Conservation (phyloP, 1,284 basidiomycete genomes). For the Coniferiporia weirii region DNA sequence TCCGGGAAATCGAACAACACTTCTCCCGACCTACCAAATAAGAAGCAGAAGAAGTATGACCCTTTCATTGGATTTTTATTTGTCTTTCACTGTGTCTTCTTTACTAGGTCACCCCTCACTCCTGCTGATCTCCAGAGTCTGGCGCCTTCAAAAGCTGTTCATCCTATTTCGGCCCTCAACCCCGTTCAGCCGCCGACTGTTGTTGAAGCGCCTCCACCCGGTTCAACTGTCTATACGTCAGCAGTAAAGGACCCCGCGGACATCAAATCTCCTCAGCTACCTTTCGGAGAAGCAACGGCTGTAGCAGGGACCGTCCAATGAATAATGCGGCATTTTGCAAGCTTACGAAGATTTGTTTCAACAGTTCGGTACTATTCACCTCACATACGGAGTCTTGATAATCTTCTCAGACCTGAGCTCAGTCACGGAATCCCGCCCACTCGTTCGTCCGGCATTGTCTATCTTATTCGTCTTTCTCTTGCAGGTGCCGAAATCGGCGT, state of each 20-base stretch:
- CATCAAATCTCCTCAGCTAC: conserved; percentile 57
- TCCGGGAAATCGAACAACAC: conserved; percentile 57
- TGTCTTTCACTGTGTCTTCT: conserved; percentile 6
- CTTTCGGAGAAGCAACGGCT: conserved; percentile 59
- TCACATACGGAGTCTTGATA: background rate
- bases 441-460: background rate
- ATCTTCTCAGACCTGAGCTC: background rate
- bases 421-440: background rate
- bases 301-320: conserved; percentile 35
- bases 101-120: conserved; percentile 20
- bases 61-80: background rate
- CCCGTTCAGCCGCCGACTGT: conserved; percentile 8
- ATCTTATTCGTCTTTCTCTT: conserved; percentile 1
- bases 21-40: conserved; percentile 69
- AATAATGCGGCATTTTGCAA: background rate
- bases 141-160: conserved; percentile 6
- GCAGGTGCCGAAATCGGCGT: background rate
- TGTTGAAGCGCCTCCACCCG: conserved; percentile 16
- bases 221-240: conserved; percentile 34
- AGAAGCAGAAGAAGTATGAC: conserved; percentile 42
- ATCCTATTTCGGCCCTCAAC: conserved; percentile 8
- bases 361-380: background rate
- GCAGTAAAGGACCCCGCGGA: conserved; percentile 39
- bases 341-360: background rate
- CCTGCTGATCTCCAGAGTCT: conserved; percentile 19